phyloP scores from a whole-genome alignment of 441 rosid genomes.

The Gossypium schwendimanii region DNA sequence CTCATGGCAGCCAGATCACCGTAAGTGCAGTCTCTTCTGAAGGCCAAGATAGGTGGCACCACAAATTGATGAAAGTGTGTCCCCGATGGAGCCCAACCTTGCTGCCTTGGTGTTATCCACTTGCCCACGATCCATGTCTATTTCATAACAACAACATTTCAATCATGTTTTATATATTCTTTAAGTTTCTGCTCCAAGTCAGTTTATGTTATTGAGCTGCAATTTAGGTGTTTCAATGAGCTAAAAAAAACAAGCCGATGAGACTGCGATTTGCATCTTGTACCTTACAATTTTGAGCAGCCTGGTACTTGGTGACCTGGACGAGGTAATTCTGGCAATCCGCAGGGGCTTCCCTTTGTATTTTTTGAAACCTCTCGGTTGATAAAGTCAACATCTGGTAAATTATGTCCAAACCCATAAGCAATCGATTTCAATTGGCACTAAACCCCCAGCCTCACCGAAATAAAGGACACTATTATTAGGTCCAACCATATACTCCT shows the following conservation, averaged over 20 bases:
- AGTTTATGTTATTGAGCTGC: neutral
- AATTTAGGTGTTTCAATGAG: neutral
- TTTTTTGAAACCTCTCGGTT: conserved; percentile 69
- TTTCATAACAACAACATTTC: neutral
- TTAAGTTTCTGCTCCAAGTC: neutral
- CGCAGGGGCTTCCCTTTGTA: conserved; percentile 70
- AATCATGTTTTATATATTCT: neutral
- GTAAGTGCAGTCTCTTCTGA: conserved; percentile 76
- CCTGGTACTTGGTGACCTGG: conserved; percentile 87
- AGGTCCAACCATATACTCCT: neutral
- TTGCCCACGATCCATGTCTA: conserved; percentile 98
- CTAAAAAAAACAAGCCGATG: neutral
- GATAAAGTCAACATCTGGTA: conserved; percentile 85
- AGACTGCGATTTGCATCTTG: neutral
- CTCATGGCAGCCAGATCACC: conserved; percentile 97
- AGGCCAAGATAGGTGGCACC: conserved; percentile 73
- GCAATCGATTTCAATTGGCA: neutral
- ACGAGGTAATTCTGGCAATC: conserved; percentile 73
- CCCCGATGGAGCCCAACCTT: conserved; percentile 87
- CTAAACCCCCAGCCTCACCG: neutral
- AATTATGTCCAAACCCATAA: neutral
- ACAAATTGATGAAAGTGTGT: conserved; percentile 94
- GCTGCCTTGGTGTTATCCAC: conserved; percentile 83
- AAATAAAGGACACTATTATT: neutral
- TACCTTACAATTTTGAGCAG: conserved; percentile 85